Conservation (phyloP, 805 yeast genomes). For the Hanseniaspora valbyensis region DNA sequence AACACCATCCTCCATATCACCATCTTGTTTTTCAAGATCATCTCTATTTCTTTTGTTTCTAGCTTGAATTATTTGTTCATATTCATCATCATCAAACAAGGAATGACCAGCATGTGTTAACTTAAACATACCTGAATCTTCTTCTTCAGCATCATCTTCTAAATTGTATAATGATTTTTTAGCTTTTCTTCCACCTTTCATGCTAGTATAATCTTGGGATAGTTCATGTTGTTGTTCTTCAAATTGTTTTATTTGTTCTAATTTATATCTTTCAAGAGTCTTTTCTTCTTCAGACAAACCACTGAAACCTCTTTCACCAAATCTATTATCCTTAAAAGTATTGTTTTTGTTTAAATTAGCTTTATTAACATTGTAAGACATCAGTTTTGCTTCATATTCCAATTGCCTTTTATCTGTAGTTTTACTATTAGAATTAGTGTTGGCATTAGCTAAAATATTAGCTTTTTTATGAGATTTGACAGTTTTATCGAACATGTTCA, state of each 20-base stretch:
- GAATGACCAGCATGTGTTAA: conserved; percentile 75
- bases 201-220: conserved; percentile 21
- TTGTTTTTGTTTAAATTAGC: conserved; percentile 62
- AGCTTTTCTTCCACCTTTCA: conserved; percentile 12
- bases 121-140: conserved; percentile 32
- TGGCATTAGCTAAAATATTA: conserved; percentile 50
- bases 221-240: conserved; percentile 63
- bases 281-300: conserved; percentile 75
- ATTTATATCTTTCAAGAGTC: conserved; percentile 86
- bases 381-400: conserved; percentile 49
- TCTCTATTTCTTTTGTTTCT: conserved; percentile 26
- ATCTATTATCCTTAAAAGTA: conserved; percentile 71
- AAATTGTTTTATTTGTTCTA: conserved; percentile 15
- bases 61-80: conserved; percentile 29
- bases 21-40: conserved; percentile 34
- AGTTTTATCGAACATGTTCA: conserved; percentile 82
- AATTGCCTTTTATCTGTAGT: conserved; percentile 54
- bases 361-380: conserved; percentile 23
- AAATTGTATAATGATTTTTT: conserved; percentile 57
- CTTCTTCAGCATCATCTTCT: conserved; percentile 54
- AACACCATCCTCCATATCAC: conserved; percentile 31
- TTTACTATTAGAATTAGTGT: conserved; percentile 55
- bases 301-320: conserved; percentile 67
- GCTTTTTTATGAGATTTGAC: conserved; percentile 55
- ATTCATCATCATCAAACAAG: conserved; percentile 49